Evolutionary conservation across 129 eudicot species (phyloP).

Genomic region (Centaurea solstitialis): DNA sequence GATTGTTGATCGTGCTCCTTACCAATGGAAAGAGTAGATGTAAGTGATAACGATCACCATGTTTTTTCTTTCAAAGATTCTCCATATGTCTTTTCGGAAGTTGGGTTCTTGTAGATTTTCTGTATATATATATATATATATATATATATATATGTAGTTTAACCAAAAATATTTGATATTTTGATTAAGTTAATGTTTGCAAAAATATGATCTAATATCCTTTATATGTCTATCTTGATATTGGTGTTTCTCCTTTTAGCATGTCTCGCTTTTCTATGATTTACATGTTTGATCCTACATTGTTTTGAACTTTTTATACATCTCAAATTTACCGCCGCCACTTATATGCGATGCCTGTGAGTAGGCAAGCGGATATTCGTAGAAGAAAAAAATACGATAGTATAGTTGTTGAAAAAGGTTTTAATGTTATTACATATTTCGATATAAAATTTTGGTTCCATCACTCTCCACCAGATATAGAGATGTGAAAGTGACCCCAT

Average conservation of each 20-base stretch:
- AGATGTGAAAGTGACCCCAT: conserved; percentile 18
- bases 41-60: not conserved
- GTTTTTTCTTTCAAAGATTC: not conserved
- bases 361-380: not conserved
- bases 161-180: not conserved
- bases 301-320: not conserved
- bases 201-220: not conserved
- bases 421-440: too few species aligned
- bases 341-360: not conserved
- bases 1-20: conserved; percentile 62
- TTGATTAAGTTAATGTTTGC: not conserved
- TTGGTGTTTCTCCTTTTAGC: not conserved
- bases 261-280: not conserved
- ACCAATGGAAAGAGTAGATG: conserved; percentile 53
- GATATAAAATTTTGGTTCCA: too few species aligned
- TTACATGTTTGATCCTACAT: not conserved
- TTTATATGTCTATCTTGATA: not conserved
- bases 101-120: conserved; percentile 2
- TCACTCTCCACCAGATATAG: conserved; percentile 4
- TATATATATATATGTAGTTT: conserved; percentile 10
- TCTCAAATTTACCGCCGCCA: not conserved
- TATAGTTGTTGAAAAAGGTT: too few species aligned
- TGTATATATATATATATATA: conserved; percentile 11
- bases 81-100: not conserved
- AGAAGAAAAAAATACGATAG: not conserved